Conservation (phyloP, 495 filamentous ascomycete species). For the Margaritispora aquatica region DNA sequence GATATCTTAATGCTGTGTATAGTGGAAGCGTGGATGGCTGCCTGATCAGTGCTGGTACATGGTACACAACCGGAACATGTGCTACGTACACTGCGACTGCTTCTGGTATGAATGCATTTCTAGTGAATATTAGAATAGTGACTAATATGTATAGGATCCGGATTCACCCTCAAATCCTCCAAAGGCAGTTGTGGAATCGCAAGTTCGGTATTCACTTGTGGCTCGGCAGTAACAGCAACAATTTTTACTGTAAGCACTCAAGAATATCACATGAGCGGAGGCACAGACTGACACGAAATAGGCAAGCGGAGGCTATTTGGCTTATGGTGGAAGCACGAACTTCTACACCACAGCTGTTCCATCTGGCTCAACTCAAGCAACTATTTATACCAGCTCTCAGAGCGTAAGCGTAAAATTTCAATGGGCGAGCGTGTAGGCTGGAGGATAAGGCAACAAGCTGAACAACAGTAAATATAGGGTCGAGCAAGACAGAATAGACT, state of each 20-base stretch:
- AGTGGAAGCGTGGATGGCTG: conserved; percentile 52
- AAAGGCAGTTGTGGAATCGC: conserved; percentile 51
- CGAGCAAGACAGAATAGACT: no score
- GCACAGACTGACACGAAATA: background rate
- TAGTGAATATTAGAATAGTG: conserved; percentile 12
- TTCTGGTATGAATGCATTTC: conserved; percentile 28
- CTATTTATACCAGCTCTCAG: conserved; percentile 27
- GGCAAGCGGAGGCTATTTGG: conserved; percentile 34
- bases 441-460: background rate
- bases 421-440: conserved; percentile 22
- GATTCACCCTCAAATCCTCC: conserved; percentile 55
- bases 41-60: conserved; percentile 61
- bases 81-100: conserved; percentile 56
- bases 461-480: no score
- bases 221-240: conserved; percentile 33
- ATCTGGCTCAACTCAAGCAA: conserved; percentile 38
- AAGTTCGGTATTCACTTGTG: conserved; percentile 44
- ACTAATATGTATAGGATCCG: conserved; percentile 30
- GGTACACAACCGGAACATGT: conserved; percentile 65
- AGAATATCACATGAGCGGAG: background rate
- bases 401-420: conserved; percentile 27
- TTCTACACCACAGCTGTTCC: conserved; percentile 56
- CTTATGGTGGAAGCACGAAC: conserved; percentile 40
- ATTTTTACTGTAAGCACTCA: conserved; percentile 40
- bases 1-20: conserved; percentile 52